phyloP scores from a whole-genome alignment of 805 yeast species.

The Komagataella pastoris region DNA sequence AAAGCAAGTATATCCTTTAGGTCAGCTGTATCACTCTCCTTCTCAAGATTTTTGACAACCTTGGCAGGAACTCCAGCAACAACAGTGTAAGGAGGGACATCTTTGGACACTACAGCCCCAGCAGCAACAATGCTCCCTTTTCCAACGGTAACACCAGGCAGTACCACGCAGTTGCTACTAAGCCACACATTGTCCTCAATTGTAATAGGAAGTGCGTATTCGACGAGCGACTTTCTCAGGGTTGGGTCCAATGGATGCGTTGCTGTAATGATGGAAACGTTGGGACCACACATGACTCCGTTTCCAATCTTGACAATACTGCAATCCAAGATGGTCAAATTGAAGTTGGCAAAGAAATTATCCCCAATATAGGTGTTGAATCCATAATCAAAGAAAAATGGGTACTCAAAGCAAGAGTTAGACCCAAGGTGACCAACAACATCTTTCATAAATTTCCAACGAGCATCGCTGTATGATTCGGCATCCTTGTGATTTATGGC shows the following conservation, averaged over 20 bases:
- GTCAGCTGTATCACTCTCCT: not conserved
- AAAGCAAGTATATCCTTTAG: not conserved
- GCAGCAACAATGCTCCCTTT: slow-evolving; percentile 52
- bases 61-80: slow-evolving; percentile 49
- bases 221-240: slow-evolving; percentile 28
- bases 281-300: slow-evolving; percentile 49
- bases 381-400: slow-evolving; percentile 56
- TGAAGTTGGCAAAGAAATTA: slow-evolving; percentile 47
- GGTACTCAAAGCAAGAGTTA: slow-evolving; percentile 36
- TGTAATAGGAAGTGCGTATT: slow-evolving; percentile 40
- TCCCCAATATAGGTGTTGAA: slow-evolving; percentile 45
- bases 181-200: slow-evolving; percentile 63
- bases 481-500: slow-evolving; percentile 19
- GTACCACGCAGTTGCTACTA: slow-evolving; percentile 37
- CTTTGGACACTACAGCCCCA: slow-evolving; percentile 48
- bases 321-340: slow-evolving; percentile 41
- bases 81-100: slow-evolving; percentile 38
- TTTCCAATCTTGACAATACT: slow-evolving; percentile 49
- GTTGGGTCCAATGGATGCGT: slow-evolving; percentile 47
- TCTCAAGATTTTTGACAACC: slow-evolving; percentile 1
- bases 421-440: slow-evolving; percentile 37
- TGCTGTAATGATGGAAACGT: slow-evolving; percentile 45
- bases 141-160: slow-evolving; percentile 60
- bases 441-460: slow-evolving; percentile 19
- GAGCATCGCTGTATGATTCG: slow-evolving; percentile 19